A percentile compares a stretch with the other conserved stretches of the same genome.
Evolutionary conservation across 352 stramenopile genomes (phyloP).

Genomic region (Phytophthora tubulina): DNA sequence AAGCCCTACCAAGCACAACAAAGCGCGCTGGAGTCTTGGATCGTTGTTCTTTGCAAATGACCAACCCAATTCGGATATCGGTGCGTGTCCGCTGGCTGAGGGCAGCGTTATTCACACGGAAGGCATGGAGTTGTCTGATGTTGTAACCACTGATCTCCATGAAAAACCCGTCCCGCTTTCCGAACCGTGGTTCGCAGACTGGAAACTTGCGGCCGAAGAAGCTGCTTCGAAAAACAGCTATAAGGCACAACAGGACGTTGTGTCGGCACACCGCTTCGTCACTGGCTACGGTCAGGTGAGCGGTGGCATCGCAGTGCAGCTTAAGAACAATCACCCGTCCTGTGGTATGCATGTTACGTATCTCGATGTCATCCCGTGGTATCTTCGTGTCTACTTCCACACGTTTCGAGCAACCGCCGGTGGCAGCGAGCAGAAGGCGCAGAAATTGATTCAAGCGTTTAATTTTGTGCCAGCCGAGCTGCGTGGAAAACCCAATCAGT

Average conservation of each 20-base stretch:
- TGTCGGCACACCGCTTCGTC: slow-evolving; percentile 78
- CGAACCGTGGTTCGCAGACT: slow-evolving; percentile 38
- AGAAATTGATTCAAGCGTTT: slow-evolving; percentile 38
- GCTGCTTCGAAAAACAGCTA: slow-evolving; percentile 16
- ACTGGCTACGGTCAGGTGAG: slow-evolving; percentile 81
- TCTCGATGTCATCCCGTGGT: slow-evolving; percentile 85
- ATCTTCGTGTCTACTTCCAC: slow-evolving; percentile 82
- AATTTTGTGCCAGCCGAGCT: slow-evolving; percentile 72
- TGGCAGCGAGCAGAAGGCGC: slow-evolving; percentile 19
- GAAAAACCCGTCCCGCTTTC: slow-evolving; percentile 17
- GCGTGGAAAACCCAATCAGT: slow-evolving; percentile 63
- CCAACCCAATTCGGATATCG: slow-evolving; percentile 21
- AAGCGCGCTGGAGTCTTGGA: slow-evolving; percentile 48
- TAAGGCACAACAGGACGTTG: slow-evolving; percentile 41
- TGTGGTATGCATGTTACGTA: slow-evolving; percentile 73
- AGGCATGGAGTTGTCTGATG: slow-evolving; percentile 7
- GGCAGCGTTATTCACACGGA: slow-evolving; percentile 56
- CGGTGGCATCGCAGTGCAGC: slow-evolving; percentile 73
- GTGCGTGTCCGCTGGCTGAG: slow-evolving; percentile 51
- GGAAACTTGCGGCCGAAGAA: slow-evolving; percentile 25
- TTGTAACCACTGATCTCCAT: slow-evolving; percentile 38
- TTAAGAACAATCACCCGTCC: slow-evolving; percentile 64
- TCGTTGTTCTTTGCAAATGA: slow-evolving; percentile 57
- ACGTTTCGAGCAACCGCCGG: slow-evolving; percentile 49
- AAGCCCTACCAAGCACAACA: slow-evolving; percentile 34